Conservation (phyloP, 2,329 filamentous ascomycete species). For the Mariannaea sp. region DNA sequence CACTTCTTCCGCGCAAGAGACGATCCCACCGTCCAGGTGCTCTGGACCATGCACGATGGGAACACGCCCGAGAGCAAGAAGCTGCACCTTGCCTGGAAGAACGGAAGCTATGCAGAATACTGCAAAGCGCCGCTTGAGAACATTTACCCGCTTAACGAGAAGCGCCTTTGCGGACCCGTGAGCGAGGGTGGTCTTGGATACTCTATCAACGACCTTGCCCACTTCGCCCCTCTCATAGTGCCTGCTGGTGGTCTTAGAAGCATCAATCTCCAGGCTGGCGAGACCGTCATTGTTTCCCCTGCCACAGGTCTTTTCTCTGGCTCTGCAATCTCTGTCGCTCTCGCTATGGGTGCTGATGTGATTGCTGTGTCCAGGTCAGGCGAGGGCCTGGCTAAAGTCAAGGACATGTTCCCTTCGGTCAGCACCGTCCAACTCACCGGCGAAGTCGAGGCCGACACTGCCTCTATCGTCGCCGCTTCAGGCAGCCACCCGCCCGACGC, state of each 20-base stretch:
- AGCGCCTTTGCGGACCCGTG: conserved; percentile 28
- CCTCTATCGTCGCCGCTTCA: conserved; percentile 37
- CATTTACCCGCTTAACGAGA: conserved; percentile 40
- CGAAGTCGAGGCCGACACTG: conserved; percentile 45
- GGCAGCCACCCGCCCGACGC: conserved; percentile 45
- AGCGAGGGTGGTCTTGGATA: conserved; percentile 45
- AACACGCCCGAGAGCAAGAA: conserved; percentile 33
- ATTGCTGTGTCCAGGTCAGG: conserved; percentile 55
- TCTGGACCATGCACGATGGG: conserved; percentile 40
- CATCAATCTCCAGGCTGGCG: conserved; percentile 50
- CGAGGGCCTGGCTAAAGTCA: conserved; percentile 41
- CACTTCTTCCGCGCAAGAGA: conserved; percentile 40
- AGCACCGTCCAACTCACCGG: conserved; percentile 49
- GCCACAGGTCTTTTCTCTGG: conserved; percentile 57
- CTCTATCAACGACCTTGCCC: conserved; percentile 44
- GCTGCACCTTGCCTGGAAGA: conserved; percentile 39
- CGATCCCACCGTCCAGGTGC: conserved; percentile 36
- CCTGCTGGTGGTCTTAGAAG: conserved; percentile 52
- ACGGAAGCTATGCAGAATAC: conserved; percentile 41
- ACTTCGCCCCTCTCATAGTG: conserved; percentile 44
- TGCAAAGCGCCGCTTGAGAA: conserved; percentile 44
- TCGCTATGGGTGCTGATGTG: conserved; percentile 57
- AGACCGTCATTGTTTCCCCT: conserved; percentile 54
- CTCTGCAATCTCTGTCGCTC: conserved; percentile 51
- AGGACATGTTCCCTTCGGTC: conserved; percentile 34